Percentiles rank a stretch among this genome's conserved stretches.
Evolutionary conservation across 2,329 filamentous ascomycete species (phyloP).

Genomic region (Aspergillus sp.): DNA sequence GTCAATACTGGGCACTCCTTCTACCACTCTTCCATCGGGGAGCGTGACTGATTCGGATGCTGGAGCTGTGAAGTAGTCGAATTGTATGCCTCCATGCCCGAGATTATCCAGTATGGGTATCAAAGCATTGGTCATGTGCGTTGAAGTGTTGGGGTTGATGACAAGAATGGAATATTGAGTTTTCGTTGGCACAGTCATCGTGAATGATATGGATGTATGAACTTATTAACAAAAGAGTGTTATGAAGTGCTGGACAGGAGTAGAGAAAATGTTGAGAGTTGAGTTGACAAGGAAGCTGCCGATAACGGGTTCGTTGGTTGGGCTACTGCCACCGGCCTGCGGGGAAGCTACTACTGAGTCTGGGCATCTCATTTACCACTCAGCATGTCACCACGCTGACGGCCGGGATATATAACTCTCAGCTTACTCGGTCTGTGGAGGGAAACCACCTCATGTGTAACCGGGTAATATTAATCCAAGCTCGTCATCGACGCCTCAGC

Average conservation of each 20-base stretch:
- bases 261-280: too few relatives aligned
- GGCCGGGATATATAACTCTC: background rate
- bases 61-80: constrained; percentile 45
- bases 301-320: background rate
- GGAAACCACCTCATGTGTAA: background rate
- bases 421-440: background rate
- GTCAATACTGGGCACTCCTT: constrained; percentile 75
- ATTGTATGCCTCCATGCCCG: constrained; percentile 38
- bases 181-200: constrained; percentile 9
- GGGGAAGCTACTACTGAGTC: background rate
- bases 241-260: too few relatives aligned
- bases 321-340: too few relatives aligned
- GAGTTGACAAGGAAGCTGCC: background rate
- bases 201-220: background rate
- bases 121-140: constrained; percentile 46
- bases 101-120: constrained; percentile 43
- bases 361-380: background rate
- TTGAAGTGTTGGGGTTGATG: constrained; percentile 50
- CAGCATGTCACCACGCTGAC: background rate
- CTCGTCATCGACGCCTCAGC: background rate
- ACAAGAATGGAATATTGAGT: constrained; percentile 39
- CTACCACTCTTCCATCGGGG: constrained; percentile 31
- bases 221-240: background rate
- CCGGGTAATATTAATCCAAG: background rate
- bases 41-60: constrained; percentile 29